These are phyloP conservation scores for Ceratobasidium sp. DNA, from an alignment of 1,284 basidiomycete genomes.

Conservation along the genomic window DNA sequence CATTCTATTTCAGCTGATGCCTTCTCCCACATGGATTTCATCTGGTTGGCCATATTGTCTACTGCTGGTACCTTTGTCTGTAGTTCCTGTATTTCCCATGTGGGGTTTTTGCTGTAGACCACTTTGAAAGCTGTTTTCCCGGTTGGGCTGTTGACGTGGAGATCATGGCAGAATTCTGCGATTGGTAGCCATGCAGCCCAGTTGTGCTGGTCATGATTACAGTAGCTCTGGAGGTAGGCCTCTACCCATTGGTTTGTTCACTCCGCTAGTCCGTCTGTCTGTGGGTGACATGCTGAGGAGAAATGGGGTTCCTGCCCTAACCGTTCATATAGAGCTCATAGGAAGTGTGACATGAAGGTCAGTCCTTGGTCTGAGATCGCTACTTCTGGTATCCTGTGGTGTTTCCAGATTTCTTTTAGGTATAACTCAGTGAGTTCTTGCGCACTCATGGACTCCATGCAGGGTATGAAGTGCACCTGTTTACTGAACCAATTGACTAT, in stretches of 20 bases:
- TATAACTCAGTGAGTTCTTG: neutral
- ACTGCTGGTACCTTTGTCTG: no score
- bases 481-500: constrained; percentile 51
- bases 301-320: no score
- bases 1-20: no score
- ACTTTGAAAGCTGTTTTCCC: constrained; percentile 52
- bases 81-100: no score
- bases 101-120: no score
- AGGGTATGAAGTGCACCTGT: constrained; percentile 50
- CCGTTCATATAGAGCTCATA: no score
- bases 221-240: constrained; percentile 49
- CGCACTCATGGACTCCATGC: constrained; percentile 45
- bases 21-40: no score
- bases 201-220: constrained; percentile 49
- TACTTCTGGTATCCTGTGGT: neutral
- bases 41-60: no score
- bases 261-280: no score
- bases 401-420: neutral
- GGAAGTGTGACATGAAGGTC: neutral
- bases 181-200: constrained; percentile 50
- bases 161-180: constrained; percentile 50
- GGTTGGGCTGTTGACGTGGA: constrained; percentile 29
- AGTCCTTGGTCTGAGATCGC: neutral
- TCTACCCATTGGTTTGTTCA: constrained; percentile 53
- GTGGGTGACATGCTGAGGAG: no score